Conservation (phyloP, 768 basidiomycete genomes). For the Cystofilobasidium bisporidii region DNA sequence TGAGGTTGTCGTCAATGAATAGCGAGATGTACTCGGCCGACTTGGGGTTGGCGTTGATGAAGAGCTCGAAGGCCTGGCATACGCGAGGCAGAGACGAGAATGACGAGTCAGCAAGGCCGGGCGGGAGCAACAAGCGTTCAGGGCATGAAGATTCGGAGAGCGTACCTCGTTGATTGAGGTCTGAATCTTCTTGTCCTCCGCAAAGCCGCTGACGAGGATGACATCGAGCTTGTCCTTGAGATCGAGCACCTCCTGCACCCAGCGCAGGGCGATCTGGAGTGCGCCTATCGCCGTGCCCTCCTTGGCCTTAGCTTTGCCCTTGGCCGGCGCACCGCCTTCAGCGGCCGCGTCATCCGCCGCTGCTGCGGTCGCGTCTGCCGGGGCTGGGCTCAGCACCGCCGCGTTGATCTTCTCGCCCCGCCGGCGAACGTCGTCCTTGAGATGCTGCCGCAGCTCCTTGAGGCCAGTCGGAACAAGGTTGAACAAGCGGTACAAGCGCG, state of each 20-base stretch:
- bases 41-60: conserved; percentile 78
- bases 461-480: conserved; percentile 51
- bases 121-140: no score
- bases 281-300: conserved; percentile 42
- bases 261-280: conserved; percentile 61
- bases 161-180: conserved; percentile 71
- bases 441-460: conserved; percentile 51
- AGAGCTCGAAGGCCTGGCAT: conserved; percentile 74
- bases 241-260: conserved; percentile 85
- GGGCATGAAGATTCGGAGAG: background rate
- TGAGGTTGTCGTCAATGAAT: conserved; percentile 92
- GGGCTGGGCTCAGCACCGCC: conserved; percentile 22
- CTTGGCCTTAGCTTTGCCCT: conserved; percentile 48
- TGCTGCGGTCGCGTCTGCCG: conserved; percentile 8
- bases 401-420: conserved; percentile 76
- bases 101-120: no score
- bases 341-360: conserved; percentile 39
- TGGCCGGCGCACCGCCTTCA: conserved; percentile 38
- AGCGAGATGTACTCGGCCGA: conserved; percentile 90
- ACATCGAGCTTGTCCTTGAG: conserved; percentile 84
- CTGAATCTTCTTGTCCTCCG: conserved; percentile 64
- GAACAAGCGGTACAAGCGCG: conserved; percentile 69
- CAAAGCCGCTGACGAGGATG: conserved; percentile 62
- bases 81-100: background rate
- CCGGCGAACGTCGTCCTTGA: conserved; percentile 61